phyloP scores from a whole-genome alignment of 441 rosid species.

The Syzygium syzygioides region DNA sequence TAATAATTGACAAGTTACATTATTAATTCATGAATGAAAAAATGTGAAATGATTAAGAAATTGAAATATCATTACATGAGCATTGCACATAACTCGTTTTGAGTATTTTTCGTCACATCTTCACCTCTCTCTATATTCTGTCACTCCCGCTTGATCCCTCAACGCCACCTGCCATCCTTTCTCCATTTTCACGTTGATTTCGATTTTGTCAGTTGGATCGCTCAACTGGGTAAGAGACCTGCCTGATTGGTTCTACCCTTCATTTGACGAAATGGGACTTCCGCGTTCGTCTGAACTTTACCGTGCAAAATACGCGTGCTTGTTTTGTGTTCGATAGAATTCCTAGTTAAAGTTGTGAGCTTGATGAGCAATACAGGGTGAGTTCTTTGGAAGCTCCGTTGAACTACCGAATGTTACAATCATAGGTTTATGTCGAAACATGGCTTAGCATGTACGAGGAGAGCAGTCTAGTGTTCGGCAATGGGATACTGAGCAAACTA shows the following conservation, averaged over 20 bases:
- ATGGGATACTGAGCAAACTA: neutral
- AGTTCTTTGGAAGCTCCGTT: neutral
- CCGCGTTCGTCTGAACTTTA: neutral
- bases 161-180: neutral
- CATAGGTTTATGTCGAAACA: fast-evolving
- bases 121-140: neutral
- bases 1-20: too few relatives aligned
- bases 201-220: neutral
- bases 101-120: neutral
- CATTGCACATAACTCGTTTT: fast-evolving
- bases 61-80: neutral
- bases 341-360: neutral
- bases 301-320: neutral
- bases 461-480: neutral
- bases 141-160: neutral
- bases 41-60: neutral
- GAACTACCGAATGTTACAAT: neutral
- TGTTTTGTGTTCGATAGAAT: neutral
- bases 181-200: neutral
- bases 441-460: neutral
- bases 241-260: neutral
- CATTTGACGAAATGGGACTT: neutral
- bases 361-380: neutral
- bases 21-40: too few relatives aligned
- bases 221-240: neutral